These are phyloP conservation scores for Sporopachydermia quercuum DNA, from an alignment of 805 yeast species.

Conservation along the genomic window DNA sequence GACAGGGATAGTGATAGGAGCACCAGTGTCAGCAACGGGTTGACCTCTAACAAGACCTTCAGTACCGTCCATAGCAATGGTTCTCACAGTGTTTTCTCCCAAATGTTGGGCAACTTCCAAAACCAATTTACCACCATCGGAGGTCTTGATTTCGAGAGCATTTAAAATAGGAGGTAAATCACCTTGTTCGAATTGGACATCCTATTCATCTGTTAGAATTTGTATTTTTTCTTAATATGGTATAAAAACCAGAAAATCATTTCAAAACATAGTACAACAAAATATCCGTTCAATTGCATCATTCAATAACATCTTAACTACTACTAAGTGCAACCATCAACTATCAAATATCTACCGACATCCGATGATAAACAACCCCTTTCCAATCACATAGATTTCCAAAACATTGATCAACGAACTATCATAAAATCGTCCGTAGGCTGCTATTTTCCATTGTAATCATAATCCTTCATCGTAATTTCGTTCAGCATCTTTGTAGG, in stretches of 20 bases:
- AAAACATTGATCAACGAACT: too few relatives aligned
- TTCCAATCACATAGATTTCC: too few relatives aligned
- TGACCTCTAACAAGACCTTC: slow-evolving; percentile 99
- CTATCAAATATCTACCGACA: too few relatives aligned
- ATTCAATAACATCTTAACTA: not conserved
- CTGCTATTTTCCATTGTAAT: too few relatives aligned
- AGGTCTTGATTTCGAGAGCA: slow-evolving; percentile 81
- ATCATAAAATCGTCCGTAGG: too few relatives aligned
- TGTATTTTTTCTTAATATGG: too few relatives aligned
- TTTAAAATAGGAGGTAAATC: slow-evolving; percentile 94
- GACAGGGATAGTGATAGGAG: slow-evolving; percentile 98
- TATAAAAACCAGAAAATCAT: not conserved
- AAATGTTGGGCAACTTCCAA: slow-evolving; percentile 99
- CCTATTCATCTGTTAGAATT: slow-evolving; percentile 13
- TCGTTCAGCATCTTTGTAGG: too few relatives aligned
- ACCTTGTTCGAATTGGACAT: slow-evolving; percentile 97
- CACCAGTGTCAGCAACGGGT: slow-evolving; percentile 83
- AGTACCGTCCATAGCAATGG: slow-evolving; percentile 99
- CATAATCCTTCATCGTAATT: too few relatives aligned
- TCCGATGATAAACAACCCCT: too few relatives aligned
- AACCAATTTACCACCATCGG: slow-evolving; percentile 62
- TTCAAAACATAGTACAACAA: not conserved
- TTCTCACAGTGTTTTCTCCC: slow-evolving; percentile 99
- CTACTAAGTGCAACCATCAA: too few relatives aligned
- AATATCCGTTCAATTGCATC: not conserved